phyloP scores from a whole-genome alignment of 768 basidiomycete species.

The Sporobolomyces phaffii region DNA sequence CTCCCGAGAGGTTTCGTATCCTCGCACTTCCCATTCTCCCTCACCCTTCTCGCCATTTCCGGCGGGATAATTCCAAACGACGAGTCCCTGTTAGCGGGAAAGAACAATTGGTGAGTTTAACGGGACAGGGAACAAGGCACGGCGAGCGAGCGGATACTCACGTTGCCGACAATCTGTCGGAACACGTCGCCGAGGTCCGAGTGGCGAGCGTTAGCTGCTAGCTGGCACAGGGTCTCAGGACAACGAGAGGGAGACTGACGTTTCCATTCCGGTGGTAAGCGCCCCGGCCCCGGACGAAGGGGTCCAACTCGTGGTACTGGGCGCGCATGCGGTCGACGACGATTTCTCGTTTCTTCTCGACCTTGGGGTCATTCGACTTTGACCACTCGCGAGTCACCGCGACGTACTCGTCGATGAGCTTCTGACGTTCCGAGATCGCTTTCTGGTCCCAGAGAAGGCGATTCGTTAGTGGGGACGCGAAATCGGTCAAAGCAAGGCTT shows the following conservation, averaged over 20 bases:
- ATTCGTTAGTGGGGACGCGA: neutral
- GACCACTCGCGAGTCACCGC: slow-evolving; percentile 33
- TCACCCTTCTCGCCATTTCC: slow-evolving; percentile 5
- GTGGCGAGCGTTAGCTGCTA: too few relatives aligned
- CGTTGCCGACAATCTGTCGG: slow-evolving; percentile 32
- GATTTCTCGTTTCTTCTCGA: slow-evolving; percentile 13
- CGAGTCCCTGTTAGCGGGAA: slow-evolving; percentile 2
- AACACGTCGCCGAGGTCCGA: too few relatives aligned
- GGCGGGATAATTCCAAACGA: slow-evolving; percentile 26
- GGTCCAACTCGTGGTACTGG: slow-evolving; percentile 39
- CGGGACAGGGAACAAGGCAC: too few relatives aligned
- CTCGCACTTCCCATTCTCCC: slow-evolving; percentile 32
- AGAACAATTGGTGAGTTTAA: too few relatives aligned
- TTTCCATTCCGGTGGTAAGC: slow-evolving; percentile 37
- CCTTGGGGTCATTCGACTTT: neutral
- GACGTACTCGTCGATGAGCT: slow-evolving; percentile 29
- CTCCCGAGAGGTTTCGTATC: slow-evolving; percentile 21
- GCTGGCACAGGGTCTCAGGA: too few relatives aligned
- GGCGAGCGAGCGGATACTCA: neutral
- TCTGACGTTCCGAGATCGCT: slow-evolving; percentile 10
- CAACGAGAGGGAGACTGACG: too few relatives aligned
- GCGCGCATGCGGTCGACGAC: slow-evolving; percentile 32
- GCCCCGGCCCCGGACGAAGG: slow-evolving; percentile 30
- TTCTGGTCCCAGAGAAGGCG: neutral
- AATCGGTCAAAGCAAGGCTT: neutral